Percentiles rank a stretch among this genome's conserved stretches.
Conservation (phyloP, 371 early-diverging fungal species). For the Entomophthora muscae region DNA sequence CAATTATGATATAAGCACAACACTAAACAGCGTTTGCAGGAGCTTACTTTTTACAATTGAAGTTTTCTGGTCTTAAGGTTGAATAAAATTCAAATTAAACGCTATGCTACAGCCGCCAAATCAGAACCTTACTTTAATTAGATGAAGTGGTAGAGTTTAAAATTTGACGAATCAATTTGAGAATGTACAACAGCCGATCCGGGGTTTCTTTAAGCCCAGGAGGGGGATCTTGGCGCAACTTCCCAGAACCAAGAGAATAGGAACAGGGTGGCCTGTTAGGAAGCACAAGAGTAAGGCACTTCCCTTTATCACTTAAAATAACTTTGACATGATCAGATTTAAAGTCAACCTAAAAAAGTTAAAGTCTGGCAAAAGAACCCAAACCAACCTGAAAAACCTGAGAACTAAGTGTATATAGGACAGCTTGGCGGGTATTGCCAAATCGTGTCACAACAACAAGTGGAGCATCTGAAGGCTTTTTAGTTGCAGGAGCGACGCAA, state of each 20-base stretch:
- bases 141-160: no score
- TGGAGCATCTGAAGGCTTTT: not conserved
- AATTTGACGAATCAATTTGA: not conserved
- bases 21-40: no score
- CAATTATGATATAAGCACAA: no score
- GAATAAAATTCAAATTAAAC: no score
- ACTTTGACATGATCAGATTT: not conserved
- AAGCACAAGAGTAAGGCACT: not conserved
- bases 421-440: not conserved
- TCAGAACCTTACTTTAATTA: no score
- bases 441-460: not conserved
- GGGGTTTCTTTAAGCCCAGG: not conserved
- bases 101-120: no score
- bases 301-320: not conserved
- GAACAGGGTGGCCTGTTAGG: not conserved
- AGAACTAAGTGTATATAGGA: not conserved
- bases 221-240: not conserved
- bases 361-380: not conserved
- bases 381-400: not conserved
- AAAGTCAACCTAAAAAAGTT: not conserved
- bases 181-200: not conserved
- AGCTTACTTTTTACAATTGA: no score
- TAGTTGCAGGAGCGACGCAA: not conserved
- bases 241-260: not conserved
- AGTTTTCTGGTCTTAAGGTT: no score